phyloP scores from a whole-genome alignment of 257 asterid genomes.

The Penstemon newberryi region DNA sequence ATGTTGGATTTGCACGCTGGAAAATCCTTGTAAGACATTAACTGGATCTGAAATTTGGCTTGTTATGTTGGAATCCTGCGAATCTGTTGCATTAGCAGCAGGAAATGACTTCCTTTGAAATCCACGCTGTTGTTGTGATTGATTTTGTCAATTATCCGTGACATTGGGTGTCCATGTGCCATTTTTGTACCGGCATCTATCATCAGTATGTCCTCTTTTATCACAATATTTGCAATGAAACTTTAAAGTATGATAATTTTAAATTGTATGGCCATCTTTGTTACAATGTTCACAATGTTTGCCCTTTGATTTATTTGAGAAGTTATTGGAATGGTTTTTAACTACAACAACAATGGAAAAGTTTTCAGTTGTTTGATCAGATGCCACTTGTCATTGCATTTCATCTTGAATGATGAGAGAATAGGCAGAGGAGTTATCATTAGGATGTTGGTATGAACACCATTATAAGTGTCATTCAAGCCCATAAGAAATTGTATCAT shows the following conservation, averaged over 20 bases:
- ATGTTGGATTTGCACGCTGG: not conserved
- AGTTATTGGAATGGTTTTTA: too few relatives aligned
- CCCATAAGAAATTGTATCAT: constrained; percentile 24
- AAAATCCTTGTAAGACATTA: not conserved
- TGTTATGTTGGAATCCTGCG: not conserved
- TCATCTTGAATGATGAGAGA: constrained; percentile 14
- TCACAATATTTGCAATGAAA: too few relatives aligned
- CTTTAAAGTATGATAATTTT: too few relatives aligned
- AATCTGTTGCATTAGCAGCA: constrained; percentile 5
- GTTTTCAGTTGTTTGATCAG: too few relatives aligned
- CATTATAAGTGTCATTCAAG: not conserved
- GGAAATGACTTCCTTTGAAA: not conserved
- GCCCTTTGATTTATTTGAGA: too few relatives aligned
- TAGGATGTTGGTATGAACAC: constrained; percentile 8
- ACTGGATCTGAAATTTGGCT: not conserved
- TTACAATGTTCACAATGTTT: too few relatives aligned
- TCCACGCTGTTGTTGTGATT: not conserved
- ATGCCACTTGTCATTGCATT: not conserved
- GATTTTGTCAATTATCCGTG: not conserved
- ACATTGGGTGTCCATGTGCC: not conserved
- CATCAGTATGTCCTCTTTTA: constrained; percentile 1
- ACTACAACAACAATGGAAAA: too few relatives aligned
- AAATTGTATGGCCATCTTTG: too few relatives aligned
- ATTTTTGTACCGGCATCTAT: not conserved
- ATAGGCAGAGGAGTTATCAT: constrained; percentile 15